Conservation (phyloP, 305 asterid species). For the Petunia hybrid region DNA sequence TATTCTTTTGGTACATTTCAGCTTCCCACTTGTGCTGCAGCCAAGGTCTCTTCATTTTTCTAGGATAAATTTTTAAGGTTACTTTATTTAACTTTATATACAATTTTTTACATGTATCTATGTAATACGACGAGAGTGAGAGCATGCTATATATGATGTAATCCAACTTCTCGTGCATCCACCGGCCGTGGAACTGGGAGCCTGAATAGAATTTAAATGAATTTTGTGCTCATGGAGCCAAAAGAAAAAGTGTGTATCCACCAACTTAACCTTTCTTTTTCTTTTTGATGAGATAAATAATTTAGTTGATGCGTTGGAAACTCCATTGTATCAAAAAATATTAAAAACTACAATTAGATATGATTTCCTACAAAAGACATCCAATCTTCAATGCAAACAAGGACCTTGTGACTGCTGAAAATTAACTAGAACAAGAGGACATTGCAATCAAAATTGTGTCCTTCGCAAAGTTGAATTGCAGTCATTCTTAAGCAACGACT, state of each 20-base stretch:
- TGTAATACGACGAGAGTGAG: slow-evolving; percentile 7
- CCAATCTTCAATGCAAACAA: background rate
- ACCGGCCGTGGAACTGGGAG: slow-evolving; percentile 10
- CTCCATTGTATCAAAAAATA: background rate
- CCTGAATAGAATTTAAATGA: background rate
- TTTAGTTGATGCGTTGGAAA: slow-evolving; percentile 8
- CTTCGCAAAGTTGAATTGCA: too few species aligned
- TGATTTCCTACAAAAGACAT: background rate
- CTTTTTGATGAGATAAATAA: background rate
- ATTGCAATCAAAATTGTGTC: too few species aligned
- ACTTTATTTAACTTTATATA: background rate
- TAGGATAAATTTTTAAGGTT: background rate
- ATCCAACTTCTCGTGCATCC: background rate
- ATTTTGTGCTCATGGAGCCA: slow-evolving; percentile 20
- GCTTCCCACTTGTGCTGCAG: slow-evolving; percentile 22
- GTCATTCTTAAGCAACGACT: too few species aligned
- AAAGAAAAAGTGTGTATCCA: background rate
- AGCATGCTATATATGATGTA: slow-evolving; percentile 11
- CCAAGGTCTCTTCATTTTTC: slow-evolving; percentile 3
- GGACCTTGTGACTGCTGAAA: too few species aligned
- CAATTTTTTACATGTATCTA: background rate
- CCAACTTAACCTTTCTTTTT: background rate
- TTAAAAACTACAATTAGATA: background rate
- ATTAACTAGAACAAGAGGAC: too few species aligned
- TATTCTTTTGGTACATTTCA: background rate